A percentile compares a stretch with the other conserved stretches of the same genome.
Evolutionary conservation across 2,329 filamentous ascomycete genomes (phyloP).

Genomic region (Aspergillus awamori): DNA sequence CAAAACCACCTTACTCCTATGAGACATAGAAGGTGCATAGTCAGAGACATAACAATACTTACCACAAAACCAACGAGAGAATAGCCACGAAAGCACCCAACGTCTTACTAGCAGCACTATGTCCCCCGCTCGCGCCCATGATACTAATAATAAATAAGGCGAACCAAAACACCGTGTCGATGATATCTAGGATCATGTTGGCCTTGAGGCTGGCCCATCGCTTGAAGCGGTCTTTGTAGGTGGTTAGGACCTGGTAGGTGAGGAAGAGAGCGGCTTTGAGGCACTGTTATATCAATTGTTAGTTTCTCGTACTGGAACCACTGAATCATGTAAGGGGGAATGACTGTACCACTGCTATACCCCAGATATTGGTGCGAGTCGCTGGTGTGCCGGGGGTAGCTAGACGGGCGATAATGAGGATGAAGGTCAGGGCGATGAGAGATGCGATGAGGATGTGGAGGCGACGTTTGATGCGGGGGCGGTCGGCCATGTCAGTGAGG

Average conservation of each 20-base stretch:
- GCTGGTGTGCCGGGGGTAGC: constrained; percentile 22
- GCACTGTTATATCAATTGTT: constrained; percentile 10
- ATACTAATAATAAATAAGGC: constrained; percentile 28
- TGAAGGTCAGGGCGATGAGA: constrained; percentile 18
- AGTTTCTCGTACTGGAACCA: too few species aligned
- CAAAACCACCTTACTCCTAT: too few species aligned
- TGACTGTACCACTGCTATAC: constrained; percentile 21
- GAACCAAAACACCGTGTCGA: constrained; percentile 32
- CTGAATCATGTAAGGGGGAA: too few species aligned
- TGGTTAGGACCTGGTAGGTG: constrained; percentile 25
- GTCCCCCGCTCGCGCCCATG: constrained; percentile 16
- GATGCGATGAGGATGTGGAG: constrained; percentile 19
- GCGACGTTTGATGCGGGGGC: constrained; percentile 13
- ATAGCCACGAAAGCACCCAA: constrained; percentile 24
- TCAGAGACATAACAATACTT: neutral
- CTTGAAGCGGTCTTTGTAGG: constrained; percentile 22
- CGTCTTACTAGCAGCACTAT: constrained; percentile 21
- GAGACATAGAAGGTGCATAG: too few species aligned
- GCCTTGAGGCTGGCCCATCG: constrained; percentile 27
- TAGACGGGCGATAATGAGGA: constrained; percentile 26
- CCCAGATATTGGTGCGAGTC: constrained; percentile 25
- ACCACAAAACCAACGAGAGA: constrained; percentile 22
- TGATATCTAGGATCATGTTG: constrained; percentile 26
- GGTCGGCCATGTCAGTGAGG: neutral
- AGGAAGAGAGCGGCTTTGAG: constrained; percentile 29